Conservation (phyloP, 2,329 filamentous ascomycete genomes). For the Ophiognomonia clavigignenti-juglandacearum region DNA sequence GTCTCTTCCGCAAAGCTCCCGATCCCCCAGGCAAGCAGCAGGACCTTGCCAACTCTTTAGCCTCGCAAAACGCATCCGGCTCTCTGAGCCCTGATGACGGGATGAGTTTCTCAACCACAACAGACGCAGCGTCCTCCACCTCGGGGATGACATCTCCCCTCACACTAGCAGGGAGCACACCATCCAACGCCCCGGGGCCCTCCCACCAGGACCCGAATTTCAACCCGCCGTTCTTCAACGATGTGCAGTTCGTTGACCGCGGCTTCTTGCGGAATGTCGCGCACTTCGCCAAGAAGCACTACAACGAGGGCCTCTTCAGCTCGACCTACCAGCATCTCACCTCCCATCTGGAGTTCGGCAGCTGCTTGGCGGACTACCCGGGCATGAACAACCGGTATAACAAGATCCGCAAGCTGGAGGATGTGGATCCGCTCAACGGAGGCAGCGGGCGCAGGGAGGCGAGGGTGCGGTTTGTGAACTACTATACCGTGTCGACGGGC, state of each 20-base stretch:
- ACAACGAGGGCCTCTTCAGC: constrained; percentile 59
- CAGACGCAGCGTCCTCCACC: constrained; percentile 1
- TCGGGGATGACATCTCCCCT: constrained; percentile 19
- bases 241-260: constrained; percentile 63
- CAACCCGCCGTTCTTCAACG: constrained; percentile 72
- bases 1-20: constrained; percentile 58
- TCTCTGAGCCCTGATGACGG: constrained; percentile 21
- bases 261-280: constrained; percentile 63
- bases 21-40: constrained; percentile 23
- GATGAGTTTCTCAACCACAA: constrained; percentile 14
- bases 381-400: constrained; percentile 67
- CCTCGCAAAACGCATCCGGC: constrained; percentile 16
- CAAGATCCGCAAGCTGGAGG: constrained; percentile 65
- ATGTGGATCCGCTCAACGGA: constrained; percentile 51
- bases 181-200: constrained; percentile 16
- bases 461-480: constrained; percentile 77
- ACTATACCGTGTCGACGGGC: constrained; percentile 83
- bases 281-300: constrained; percentile 81
- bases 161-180: constrained; percentile 9
- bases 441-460: constrained; percentile 32
- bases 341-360: constrained; percentile 79
- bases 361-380: constrained; percentile 71
- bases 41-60: constrained; percentile 12
- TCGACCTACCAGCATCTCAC: constrained; percentile 70
- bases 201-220: constrained; percentile 55